Evolutionary conservation across 1,284 basidiomycete species (phyloP), one percentile per base, ranked within the genome.

Genomic region (Boletus sp.): DNA sequence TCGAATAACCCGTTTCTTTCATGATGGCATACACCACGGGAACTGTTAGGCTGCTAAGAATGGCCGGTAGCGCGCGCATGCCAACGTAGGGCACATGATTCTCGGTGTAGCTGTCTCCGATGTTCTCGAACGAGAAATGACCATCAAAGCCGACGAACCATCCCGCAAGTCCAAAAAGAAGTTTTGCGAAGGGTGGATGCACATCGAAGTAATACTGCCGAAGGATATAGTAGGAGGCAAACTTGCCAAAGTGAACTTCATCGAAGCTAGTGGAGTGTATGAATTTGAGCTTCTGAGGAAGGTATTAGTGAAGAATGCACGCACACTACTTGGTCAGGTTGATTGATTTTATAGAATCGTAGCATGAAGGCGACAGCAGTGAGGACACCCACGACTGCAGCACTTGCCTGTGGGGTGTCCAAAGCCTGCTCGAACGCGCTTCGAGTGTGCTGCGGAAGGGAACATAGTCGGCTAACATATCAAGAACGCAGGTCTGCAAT

Each of bases 141-240:
- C 96, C 97, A 67, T 98, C 91, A 72, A 96, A 99, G 11, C 97
- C 97, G 45, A 96, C 92, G 60, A 97, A 89, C 92, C 94, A 98
- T 61, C 94, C 97, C 29, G 92, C 91, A 41, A 96, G 82, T 48
- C 90, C 97, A 67, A 96, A 91, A 35, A 98, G 80, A 63, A 98
- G 82, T 73, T 98, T 98, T 47, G 96, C 94, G 54, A 98, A 86
- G 16, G 96, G 96, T 42, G 96, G 96, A 70, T 99, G 97, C 5
- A 99, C 97, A 74, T 99, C 97, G 79, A 99, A 99, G 78, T 98
- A 98, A 78, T 97, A 99, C 76, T 97, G 85, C 62, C 94, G 82
- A 55, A 80, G 80, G 67, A 98, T 86, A 75, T 98, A 98, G 74
- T 94, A 92, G 7, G 91, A 85, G 20, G 95, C 94, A 74, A 98